A percentile compares a stretch with the other conserved stretches of the same genome.
Evolutionary conservation across 2,329 filamentous ascomycete genomes (phyloP).

Genomic region (Fusarium xyrophilum): DNA sequence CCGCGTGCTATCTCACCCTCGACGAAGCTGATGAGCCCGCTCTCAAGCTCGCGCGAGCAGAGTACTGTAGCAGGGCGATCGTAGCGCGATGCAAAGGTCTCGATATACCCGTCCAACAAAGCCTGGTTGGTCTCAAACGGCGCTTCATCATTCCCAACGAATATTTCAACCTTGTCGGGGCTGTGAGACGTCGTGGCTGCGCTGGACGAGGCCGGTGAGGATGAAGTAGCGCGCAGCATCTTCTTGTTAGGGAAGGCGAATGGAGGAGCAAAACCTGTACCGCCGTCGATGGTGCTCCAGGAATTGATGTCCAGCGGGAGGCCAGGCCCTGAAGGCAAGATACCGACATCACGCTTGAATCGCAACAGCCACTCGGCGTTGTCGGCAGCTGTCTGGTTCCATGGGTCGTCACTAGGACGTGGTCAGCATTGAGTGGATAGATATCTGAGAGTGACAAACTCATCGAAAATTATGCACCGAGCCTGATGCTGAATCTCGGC

Average conservation of each 20-base stretch:
- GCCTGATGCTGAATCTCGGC: not conserved
- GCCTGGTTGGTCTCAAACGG: not conserved
- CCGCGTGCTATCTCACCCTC: accelerated
- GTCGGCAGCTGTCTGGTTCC: not conserved
- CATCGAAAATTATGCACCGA: not conserved
- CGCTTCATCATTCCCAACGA: accelerated
- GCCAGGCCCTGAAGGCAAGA: accelerated
- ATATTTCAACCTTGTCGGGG: not conserved
- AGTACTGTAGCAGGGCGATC: not conserved
- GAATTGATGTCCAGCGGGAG: not conserved
- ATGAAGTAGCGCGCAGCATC: not conserved
- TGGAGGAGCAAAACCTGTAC: not conserved
- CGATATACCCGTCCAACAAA: not conserved
- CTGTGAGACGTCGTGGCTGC: not conserved
- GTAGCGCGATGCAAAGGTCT: not conserved
- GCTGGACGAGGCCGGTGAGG: not conserved
- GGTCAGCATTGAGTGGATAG: too few relatives aligned
- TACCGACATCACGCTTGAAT: not conserved
- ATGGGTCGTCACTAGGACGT: not conserved
- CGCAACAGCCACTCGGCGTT: not conserved
- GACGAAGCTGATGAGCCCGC: accelerated
- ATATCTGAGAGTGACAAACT: not conserved
- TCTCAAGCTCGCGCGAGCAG: not conserved
- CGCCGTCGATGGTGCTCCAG: not conserved
- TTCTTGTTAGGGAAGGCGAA: not conserved